Conservation (phyloP, 768 basidiomycete species). For the Mycena polygramma region DNA sequence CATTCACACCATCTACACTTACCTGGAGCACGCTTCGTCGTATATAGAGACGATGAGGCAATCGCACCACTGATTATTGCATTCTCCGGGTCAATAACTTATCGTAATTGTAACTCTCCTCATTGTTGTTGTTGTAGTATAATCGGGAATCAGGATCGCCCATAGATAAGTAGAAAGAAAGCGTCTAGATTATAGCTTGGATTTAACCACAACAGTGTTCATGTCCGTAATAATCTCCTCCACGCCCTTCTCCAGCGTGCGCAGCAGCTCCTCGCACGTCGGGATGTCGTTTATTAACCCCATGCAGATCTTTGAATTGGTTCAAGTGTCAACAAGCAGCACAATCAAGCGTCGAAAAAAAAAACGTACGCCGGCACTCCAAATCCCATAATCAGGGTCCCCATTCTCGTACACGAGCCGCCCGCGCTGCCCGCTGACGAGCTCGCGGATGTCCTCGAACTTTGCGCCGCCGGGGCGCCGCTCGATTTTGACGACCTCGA, state of each 20-base stretch:
- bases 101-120: no score
- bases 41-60: conserved; percentile 35
- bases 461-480: conserved; percentile 85
- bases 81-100: background rate
- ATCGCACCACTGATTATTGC: conserved; percentile 34
- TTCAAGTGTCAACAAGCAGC: background rate
- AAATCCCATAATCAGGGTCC: conserved; percentile 90
- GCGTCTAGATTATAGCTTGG: conserved; percentile 51
- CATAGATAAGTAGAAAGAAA: background rate
- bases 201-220: conserved; percentile 49
- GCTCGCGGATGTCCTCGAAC: conserved; percentile 86
- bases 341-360: background rate
- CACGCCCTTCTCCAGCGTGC: conserved; percentile 79
- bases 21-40: conserved; percentile 49
- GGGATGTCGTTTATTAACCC: conserved; percentile 89
- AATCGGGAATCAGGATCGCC: no score
- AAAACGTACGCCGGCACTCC: conserved; percentile 68
- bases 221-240: conserved; percentile 73
- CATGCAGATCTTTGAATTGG: conserved; percentile 51
- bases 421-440: conserved; percentile 80
- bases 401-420: conserved; percentile 84
- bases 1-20: conserved; percentile 67
- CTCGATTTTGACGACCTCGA: conserved; percentile 90
- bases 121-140: no score
- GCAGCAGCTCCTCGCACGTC: conserved; percentile 80